Base-by-base conservation (phyloP, 768 basidiomycete genomes). In the Dendrothele bispora region DNA sequence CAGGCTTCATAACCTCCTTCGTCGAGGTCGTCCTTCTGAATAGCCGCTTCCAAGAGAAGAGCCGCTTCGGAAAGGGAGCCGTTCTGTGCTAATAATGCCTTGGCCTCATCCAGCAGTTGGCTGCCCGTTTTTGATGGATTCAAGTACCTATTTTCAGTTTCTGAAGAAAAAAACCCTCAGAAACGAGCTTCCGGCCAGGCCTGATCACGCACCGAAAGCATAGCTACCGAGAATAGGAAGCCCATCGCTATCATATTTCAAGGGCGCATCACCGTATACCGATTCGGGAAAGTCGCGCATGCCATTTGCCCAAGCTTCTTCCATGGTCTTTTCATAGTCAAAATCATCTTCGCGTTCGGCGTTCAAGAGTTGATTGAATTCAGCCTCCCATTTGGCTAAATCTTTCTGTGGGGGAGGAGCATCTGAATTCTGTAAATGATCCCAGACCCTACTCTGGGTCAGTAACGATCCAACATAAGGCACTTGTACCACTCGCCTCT, bases 11-110 rank as follows among this genome's bases (percentile, higher is more conserved):
- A 91, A 41, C 90, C 84, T 21, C 83, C 86, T 58, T 86, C 82
- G 21, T 90, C 91, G 7, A 88, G 67, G 49, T 92, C 86, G 8
- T 86, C 88, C 54, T 77, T 77, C 65, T 89, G 85, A 49, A 98
- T 89, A 29, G 92, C 91, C 12, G 92, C 92, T 69, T 99, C 95
- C 18, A 98, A 72, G 58, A 95, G 73, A 32, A 93, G 73, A 0
- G 86, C 87, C 11, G 86, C 92, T 61, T 97, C 91, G 2, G 91
- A 85, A 20, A 99, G 67, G 2, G 94, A 89, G 2, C 91, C 93
- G 46, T 92, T 91, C 49, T 79, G 77, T 18, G 84, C 80, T 8
- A 98, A 69, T 14, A 95, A 67, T 14, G 75, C 72, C 63, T 94
- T 92, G 2, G 91, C 94, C 51, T 87, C 83, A 39, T 63, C 69